A percentile compares a stretch with the other conserved stretches of the same genome.
Conservation (phyloP, 345 rosid genomes). For the Passiflora organensis region DNA sequence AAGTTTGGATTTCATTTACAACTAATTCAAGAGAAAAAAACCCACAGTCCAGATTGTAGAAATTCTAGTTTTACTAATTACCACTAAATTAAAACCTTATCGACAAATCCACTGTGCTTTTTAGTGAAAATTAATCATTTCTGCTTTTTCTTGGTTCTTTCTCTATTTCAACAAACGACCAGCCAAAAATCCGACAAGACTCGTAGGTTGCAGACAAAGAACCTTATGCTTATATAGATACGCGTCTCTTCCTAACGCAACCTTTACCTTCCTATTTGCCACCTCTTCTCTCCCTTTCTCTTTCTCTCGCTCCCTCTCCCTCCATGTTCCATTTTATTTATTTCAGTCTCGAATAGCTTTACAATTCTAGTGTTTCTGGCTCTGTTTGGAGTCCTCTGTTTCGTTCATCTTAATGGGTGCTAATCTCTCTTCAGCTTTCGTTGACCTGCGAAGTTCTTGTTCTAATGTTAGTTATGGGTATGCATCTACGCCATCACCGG, state of each 20-base stretch:
- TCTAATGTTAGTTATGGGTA: background rate
- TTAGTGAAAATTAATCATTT: background rate
- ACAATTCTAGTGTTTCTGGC: no score
- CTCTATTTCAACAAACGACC: conserved; percentile 1
- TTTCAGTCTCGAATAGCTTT: background rate
- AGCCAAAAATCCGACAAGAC: background rate
- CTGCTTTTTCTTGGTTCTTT: background rate
- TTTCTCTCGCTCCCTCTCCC: background rate
- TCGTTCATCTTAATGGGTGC: conserved; percentile 46
- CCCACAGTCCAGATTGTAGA: no score
- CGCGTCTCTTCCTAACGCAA: conserved; percentile 18
- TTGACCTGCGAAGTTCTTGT: conserved; percentile 16
- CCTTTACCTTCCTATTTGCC: background rate
- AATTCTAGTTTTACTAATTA: no score
- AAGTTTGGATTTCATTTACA: no score
- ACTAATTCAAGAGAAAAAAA: no score
- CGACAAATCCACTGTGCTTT: background rate
- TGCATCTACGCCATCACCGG: conserved; percentile 14
- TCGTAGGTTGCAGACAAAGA: background rate
- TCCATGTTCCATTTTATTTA: background rate
- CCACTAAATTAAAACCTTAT: no score
- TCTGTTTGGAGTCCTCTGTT: conserved; percentile 3
- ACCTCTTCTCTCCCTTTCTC: no score
- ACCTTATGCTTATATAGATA: background rate
- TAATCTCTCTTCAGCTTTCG: conserved; percentile 39